A percentile compares a stretch with the other conserved stretches of the same genome.
phyloP scores from a whole-genome alignment of 768 basidiomycete species.

The Rhodotorula paludigena region DNA sequence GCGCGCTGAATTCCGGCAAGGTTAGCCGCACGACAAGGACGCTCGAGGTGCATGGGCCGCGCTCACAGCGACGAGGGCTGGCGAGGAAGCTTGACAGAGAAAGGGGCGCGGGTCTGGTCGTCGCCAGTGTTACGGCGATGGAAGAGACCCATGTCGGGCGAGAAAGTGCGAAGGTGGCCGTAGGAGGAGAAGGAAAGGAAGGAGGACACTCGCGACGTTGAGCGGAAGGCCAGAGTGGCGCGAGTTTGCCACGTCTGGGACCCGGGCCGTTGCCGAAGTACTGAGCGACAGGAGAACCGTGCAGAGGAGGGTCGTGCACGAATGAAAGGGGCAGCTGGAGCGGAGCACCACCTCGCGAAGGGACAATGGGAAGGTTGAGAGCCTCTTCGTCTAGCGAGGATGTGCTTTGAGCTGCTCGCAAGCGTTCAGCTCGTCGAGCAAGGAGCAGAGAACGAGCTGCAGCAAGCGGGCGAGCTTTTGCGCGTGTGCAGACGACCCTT shows the following conservation, averaged over 20 bases:
- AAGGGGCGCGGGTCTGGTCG: neutral
- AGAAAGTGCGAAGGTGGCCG: neutral
- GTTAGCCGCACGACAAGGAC: too few relatives aligned
- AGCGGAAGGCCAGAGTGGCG: neutral
- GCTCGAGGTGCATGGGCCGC: too few relatives aligned
- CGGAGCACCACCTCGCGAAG: too few relatives aligned
- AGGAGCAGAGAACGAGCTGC: too few relatives aligned
- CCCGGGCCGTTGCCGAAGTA: neutral
- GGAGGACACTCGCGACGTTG: neutral
- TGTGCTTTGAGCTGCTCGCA: too few relatives aligned
- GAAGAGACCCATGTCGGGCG: slow-evolving; percentile 7
- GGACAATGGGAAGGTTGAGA: too few relatives aligned
- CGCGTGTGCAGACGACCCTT: too few relatives aligned
- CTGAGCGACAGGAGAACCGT: neutral
- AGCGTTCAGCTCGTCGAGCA: too few relatives aligned
- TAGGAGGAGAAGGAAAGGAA: neutral
- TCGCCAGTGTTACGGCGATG: neutral
- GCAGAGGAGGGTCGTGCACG: too few relatives aligned
- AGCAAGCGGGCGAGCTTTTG: too few relatives aligned
- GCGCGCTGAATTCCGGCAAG: slow-evolving; percentile 13
- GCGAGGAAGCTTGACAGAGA: slow-evolving; percentile 9
- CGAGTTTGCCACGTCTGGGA: neutral
- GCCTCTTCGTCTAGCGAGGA: too few relatives aligned
- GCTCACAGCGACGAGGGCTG: slow-evolving; percentile 29
- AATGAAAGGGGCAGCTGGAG: too few relatives aligned